Evolutionary conservation across 805 yeast genomes (phyloP).

Genomic region (Nakazawaea siamensis): DNA sequence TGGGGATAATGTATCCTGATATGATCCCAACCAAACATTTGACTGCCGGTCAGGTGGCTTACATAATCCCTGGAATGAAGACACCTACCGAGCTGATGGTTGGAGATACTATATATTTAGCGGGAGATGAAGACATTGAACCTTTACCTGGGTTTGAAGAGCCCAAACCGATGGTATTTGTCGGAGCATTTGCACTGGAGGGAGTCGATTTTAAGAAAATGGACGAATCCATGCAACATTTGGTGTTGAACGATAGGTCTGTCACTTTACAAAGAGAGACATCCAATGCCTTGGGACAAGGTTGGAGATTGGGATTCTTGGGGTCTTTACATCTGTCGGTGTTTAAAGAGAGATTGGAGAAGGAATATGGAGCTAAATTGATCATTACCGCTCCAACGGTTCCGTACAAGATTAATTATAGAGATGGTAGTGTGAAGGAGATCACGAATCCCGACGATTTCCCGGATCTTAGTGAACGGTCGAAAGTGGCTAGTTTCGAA

Average conservation of each 20-base stretch:
- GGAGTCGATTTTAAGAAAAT: constrained; percentile 82
- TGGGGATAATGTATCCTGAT: constrained; percentile 95
- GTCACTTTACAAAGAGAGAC: constrained; percentile 86
- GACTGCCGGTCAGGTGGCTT: constrained; percentile 90
- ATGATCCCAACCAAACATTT: constrained; percentile 54
- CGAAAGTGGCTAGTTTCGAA: constrained; percentile 38
- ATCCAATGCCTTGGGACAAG: constrained; percentile 91
- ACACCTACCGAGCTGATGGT: constrained; percentile 77
- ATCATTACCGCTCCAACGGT: constrained; percentile 95
- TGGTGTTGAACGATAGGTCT: constrained; percentile 86
- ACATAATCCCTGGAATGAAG: constrained; percentile 91
- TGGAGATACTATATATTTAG: constrained; percentile 81
- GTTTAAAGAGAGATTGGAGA: constrained; percentile 83
- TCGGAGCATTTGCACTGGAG: constrained; percentile 96
- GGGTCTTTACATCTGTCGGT: constrained; percentile 96
- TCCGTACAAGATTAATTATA: constrained; percentile 72
- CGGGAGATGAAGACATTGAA: constrained; percentile 48
- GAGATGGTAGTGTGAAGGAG: constrained; percentile 53
- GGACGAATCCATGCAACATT: constrained; percentile 83
- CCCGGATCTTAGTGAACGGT: constrained; percentile 49
- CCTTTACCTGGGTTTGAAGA: constrained; percentile 94
- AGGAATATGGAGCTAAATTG: constrained; percentile 88
- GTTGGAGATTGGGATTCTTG: constrained; percentile 93
- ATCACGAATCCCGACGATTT: constrained; percentile 91
- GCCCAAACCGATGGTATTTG: constrained; percentile 96